A percentile compares a stretch with the other conserved stretches of the same genome.
These are phyloP conservation scores for Melampsora larici-populina DNA, from an alignment of 1,284 basidiomycete genomes.

Conservation along the genomic window DNA sequence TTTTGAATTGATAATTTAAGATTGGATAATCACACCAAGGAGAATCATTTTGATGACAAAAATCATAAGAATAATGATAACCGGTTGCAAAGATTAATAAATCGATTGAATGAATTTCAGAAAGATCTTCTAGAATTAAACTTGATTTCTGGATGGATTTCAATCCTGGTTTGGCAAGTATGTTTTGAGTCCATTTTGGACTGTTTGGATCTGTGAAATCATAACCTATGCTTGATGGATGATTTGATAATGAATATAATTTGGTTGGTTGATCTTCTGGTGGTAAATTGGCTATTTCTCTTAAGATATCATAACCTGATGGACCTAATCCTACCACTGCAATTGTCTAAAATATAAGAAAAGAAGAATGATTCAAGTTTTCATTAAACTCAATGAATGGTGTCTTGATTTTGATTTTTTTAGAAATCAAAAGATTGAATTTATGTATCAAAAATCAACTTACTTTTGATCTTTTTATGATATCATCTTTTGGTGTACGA, in stretches of 20 bases:
- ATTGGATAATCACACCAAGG: constrained; percentile 44
- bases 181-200: constrained; percentile 15
- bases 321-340: constrained; percentile 29
- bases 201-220: constrained; percentile 19
- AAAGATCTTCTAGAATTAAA: constrained; percentile 43
- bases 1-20: not conserved
- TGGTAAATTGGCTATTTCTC: constrained; percentile 18
- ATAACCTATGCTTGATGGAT: constrained; percentile 18
- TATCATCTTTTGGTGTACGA: not conserved
- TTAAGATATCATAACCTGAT: constrained; percentile 29
- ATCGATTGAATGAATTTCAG: constrained; percentile 46
- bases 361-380: no score
- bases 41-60: not conserved
- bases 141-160: not conserved
- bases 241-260: constrained; percentile 19
- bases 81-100: constrained; percentile 53
- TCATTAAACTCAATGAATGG: no score
- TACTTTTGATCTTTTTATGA: not conserved
- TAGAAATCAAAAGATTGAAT: no score
- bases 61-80: constrained; percentile 46
- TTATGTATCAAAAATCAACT: not conserved
- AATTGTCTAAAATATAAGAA: constrained; percentile 2
- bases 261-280: not conserved
- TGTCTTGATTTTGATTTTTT: constrained; percentile 10
- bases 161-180: not conserved